Conservation (phyloP, 106 monocot genomes). For the Dioscorea alata region DNA sequence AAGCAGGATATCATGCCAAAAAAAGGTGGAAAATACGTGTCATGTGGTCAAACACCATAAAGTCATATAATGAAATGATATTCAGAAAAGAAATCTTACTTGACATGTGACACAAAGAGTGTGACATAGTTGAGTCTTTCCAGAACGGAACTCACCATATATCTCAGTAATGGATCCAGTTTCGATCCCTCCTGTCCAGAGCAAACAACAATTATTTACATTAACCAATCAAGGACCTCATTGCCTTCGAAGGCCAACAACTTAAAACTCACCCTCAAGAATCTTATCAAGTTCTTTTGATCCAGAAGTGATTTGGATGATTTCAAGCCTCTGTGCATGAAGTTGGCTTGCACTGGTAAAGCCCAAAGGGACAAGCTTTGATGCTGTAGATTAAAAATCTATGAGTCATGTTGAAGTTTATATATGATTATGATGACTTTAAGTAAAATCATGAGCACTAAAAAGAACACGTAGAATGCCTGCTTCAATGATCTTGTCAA, state of each 20-base stretch:
- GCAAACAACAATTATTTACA: background rate
- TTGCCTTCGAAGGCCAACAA: background rate
- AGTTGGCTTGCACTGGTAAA: constrained; percentile 99
- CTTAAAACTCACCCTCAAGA: constrained; percentile 65
- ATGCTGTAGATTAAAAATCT: constrained; percentile 44
- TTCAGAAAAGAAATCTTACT: constrained; percentile 28
- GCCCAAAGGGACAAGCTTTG: constrained; percentile 89
- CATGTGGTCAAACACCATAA: background rate
- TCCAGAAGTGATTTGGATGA: constrained; percentile 96
- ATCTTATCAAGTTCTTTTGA: constrained; percentile 94
- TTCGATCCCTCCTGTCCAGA: constrained; percentile 80
- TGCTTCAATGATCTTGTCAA: constrained; percentile 99
- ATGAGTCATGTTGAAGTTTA: background rate
- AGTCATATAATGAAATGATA: background rate
- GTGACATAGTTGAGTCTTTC: constrained; percentile 94
- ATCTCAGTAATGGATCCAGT: constrained; percentile 98
- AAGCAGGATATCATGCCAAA: too few species aligned
- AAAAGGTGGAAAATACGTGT: too few species aligned
- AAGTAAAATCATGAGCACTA: background rate
- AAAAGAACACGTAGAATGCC: constrained; percentile 32
- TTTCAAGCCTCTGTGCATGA: constrained; percentile 91
- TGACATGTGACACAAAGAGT: constrained; percentile 98
- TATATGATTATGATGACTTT: background rate
- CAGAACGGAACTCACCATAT: constrained; percentile 94
- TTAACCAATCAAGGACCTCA: too few species aligned